phyloP scores from a whole-genome alignment of 768 basidiomycete genomes.

The Kwoniella heveanensis region DNA sequence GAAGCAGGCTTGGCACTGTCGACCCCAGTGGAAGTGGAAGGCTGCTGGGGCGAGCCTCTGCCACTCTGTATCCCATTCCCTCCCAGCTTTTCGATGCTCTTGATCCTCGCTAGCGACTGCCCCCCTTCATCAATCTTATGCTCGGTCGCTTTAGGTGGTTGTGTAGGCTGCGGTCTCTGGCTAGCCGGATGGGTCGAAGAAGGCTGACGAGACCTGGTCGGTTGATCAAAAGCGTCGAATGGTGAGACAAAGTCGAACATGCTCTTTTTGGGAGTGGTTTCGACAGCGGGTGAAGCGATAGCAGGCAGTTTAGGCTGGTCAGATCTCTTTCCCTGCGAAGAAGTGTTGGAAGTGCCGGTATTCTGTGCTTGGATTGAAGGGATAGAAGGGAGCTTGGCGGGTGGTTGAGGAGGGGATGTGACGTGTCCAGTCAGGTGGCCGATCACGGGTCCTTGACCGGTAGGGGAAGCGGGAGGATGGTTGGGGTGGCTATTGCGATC shows the following conservation, averaged over 20 bases:
- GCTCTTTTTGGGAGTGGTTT: conserved; percentile 28
- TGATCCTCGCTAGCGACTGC: conserved; percentile 7
- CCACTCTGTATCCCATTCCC: not conserved
- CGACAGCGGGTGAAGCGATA: not conserved
- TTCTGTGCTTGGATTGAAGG: conserved; percentile 5
- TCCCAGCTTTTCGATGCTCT: conserved; percentile 4
- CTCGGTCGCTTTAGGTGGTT: conserved; percentile 2
- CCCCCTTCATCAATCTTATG: not conserved
- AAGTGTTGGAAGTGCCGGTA: conserved; percentile 6
- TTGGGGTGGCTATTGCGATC: not conserved
- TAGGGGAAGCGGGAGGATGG: not conserved
- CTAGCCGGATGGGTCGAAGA: not conserved
- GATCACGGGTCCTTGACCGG: conserved; percentile 25
- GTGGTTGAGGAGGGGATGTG: conserved; percentile 3
- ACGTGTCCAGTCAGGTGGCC: conserved; percentile 14
- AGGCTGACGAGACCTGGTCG: conserved; percentile 13
- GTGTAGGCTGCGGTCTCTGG: not conserved
- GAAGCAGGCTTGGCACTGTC: not conserved
- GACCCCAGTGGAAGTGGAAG: not conserved
- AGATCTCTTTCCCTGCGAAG: conserved; percentile 7
- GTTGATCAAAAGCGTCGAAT: conserved; percentile 46
- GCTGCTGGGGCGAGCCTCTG: conserved; percentile 6
- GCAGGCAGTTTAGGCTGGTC: conserved; percentile 9
- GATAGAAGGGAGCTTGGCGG: not conserved
- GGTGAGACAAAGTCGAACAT: conserved; percentile 50